Evolutionary conservation across 345 rosid genomes (phyloP), one percentile per base, ranked within the genome.

Genomic region (Hibiscus trionum): DNA sequence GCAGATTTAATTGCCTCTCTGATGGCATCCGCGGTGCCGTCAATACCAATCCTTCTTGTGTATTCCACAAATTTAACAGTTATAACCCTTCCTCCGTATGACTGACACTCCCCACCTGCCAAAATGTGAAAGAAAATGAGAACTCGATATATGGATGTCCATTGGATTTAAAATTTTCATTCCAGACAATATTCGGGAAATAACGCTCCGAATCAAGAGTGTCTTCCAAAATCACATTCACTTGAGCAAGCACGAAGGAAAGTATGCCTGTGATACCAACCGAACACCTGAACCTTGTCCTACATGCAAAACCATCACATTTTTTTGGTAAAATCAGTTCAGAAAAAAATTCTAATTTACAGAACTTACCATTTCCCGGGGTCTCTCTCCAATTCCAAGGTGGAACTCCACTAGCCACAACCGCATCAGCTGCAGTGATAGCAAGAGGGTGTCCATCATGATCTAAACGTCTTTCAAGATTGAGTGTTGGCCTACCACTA

Each of bases 341-440:
- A 11, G 12, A 3, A 24, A 37, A 31, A 57, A 10, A 21, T 24
- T 21, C 7, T 57, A 57, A 58, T 58, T 24, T 26, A 57, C 61
- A 8, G 16, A 26, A 59, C 37, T 59, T 59, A 59, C 98, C 98
- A 73, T 82, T 92, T 81, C 90, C 98, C 46, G 99, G 94, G 62
- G 93, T 77, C 58, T 95, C 98, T 78, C 98, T 88, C 99, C 99
- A 95, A 75, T 87, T 89, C 99, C 99, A 95, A 44, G 99, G 97
- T 84, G 98, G 93, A 81, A 95, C 96, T 75, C 93, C 97, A 70
- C 84, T 80, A 5, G 91, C 91, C 66, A 87, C 83, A 63, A 90
- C 96, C 59, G 96, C 93, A 77, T 95, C 98, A 59, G 94, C 88
- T 71, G 93, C 67, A 1, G 98, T 77, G 65, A 95, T 89, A 61